Percentiles rank a stretch among this genome's conserved stretches.
Evolutionary conservation across 1,139 yeast genomes (phyloP).

Genomic region (Zygosaccharomyces sapae): DNA sequence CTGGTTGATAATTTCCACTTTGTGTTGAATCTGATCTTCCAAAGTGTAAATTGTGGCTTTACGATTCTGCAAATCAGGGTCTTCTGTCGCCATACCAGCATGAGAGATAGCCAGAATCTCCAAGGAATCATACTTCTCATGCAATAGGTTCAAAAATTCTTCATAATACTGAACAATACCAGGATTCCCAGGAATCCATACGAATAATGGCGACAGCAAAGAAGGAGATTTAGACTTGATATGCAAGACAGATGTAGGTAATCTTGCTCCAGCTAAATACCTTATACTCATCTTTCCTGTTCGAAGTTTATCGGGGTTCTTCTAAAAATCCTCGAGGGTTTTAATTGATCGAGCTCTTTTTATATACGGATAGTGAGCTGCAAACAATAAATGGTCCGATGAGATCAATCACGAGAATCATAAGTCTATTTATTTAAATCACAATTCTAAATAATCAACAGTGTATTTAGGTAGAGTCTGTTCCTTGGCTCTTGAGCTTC

Average conservation of each 20-base stretch:
- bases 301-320: neutral
- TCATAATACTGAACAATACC: constrained; percentile 57
- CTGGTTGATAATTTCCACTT: constrained; percentile 41
- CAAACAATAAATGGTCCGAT: too few relatives aligned
- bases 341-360: neutral
- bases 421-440: neutral
- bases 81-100: constrained; percentile 29
- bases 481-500: constrained; percentile 11
- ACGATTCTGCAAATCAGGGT: constrained; percentile 2
- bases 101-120: constrained; percentile 54
- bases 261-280: constrained; percentile 6
- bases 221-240: constrained; percentile 10
- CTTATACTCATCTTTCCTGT: constrained; percentile 4
- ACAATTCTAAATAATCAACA: constrained; percentile 30
- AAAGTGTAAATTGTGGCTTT: constrained; percentile 38
- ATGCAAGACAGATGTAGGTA: constrained; percentile 15
- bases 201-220: constrained; percentile 39
- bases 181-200: constrained; percentile 67
- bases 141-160: constrained; percentile 46
- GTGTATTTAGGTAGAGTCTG: constrained; percentile 27
- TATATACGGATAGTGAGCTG: too few relatives aligned
- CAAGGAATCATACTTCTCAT: constrained; percentile 42
- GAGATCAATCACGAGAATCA: too few relatives aligned
- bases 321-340: neutral
- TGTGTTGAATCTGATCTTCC: constrained; percentile 52